Percentiles rank a stretch among this genome's conserved stretches.
Evolutionary conservation across 2,329 filamentous ascomycete species (phyloP).

Genomic region (Eutypa lata): DNA sequence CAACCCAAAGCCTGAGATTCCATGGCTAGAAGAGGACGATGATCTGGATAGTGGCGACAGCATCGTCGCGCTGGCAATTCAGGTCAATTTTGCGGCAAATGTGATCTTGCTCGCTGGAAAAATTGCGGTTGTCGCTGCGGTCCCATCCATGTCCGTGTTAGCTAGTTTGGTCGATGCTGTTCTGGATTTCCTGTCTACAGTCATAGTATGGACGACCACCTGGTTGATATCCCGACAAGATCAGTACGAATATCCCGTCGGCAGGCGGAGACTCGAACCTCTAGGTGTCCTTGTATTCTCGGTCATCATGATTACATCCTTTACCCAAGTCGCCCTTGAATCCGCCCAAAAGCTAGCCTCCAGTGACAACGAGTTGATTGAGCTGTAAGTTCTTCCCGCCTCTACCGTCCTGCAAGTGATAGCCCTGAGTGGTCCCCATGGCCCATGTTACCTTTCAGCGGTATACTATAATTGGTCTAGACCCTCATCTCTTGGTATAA

Average conservation of each 20-base stretch:
- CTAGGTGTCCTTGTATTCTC: conserved; percentile 79
- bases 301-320: conserved; percentile 82
- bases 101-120: conserved; percentile 72
- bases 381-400: conserved; percentile 45
- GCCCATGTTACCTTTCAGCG: no score
- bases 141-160: conserved; percentile 77
- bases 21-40: conserved; percentile 69
- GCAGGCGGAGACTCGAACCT: conserved; percentile 71
- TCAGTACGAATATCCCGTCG: conserved; percentile 75
- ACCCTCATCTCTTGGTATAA: background rate
- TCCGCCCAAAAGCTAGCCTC: conserved; percentile 62
- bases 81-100: conserved; percentile 80
- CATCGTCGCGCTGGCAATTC: conserved; percentile 84
- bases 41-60: conserved; percentile 68
- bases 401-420: background rate
- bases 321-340: conserved; percentile 73
- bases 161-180: conserved; percentile 77
- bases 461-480: no score
- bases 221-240: conserved; percentile 71
- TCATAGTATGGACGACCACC: conserved; percentile 77
- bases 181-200: conserved; percentile 76
- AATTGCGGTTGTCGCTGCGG: conserved; percentile 71
- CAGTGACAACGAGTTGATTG: conserved; percentile 64
- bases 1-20: conserved; percentile 55
- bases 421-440: no score